Evolutionary conservation across 345 rosid species (phyloP).

Genomic region (Lumnitzera racemosa): DNA sequence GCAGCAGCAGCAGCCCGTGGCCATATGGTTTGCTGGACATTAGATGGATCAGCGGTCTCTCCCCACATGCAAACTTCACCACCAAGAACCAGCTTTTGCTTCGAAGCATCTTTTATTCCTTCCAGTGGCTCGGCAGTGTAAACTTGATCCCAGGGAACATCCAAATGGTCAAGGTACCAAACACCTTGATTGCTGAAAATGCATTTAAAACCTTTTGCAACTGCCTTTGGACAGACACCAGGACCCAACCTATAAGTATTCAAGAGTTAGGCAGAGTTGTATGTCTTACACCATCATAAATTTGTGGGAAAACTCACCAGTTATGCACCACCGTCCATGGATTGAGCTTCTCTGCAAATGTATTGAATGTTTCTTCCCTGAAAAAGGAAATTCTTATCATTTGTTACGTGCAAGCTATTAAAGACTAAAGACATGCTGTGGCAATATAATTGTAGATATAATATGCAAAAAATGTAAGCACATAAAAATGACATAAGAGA

Average conservation of each 20-base stretch:
- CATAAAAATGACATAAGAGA: too few relatives aligned
- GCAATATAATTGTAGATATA: too few relatives aligned
- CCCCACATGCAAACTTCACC: slow-evolving; percentile 99
- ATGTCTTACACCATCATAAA: neutral
- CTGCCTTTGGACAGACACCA: slow-evolving; percentile 78
- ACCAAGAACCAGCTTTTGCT: slow-evolving; percentile 72
- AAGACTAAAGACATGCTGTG: too few relatives aligned
- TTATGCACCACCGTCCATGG: slow-evolving; percentile 83
- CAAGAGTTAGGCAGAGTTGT: neutral
- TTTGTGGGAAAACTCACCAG: slow-evolving; percentile 41
- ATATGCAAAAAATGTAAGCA: too few relatives aligned
- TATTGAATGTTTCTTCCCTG: slow-evolving; percentile 87
- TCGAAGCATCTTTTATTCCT: slow-evolving; percentile 50
- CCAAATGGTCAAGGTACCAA: slow-evolving; percentile 91
- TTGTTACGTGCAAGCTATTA: too few relatives aligned
- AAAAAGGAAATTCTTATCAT: neutral
- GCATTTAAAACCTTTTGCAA: slow-evolving; percentile 85
- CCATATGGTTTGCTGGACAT: slow-evolving; percentile 85
- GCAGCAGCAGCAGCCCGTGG: slow-evolving; percentile 93
- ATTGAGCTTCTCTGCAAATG: slow-evolving; percentile 55
- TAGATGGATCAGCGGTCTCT: slow-evolving; percentile 77
- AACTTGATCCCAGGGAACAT: slow-evolving; percentile 67
- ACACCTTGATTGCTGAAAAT: slow-evolving; percentile 80
- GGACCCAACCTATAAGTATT: slow-evolving; percentile 56
- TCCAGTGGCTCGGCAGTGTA: slow-evolving; percentile 77